Conservation (phyloP, 2,329 filamentous ascomycete genomes). For the Ascocoryne sarcoides region DNA sequence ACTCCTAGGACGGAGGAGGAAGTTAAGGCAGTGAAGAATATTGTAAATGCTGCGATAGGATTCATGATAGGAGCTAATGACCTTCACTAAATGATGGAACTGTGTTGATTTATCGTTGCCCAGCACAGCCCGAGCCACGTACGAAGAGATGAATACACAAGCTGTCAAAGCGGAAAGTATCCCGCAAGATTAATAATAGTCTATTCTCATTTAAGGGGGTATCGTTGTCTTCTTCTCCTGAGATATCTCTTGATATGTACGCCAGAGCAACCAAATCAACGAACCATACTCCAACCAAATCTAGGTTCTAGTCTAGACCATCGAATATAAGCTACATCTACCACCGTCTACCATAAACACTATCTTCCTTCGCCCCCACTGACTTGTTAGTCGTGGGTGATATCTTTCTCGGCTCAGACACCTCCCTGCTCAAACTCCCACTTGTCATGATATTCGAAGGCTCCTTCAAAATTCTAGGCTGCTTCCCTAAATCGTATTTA, state of each 20-base stretch:
- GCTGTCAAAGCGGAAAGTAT: no score
- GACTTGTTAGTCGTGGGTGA: constrained; percentile 12
- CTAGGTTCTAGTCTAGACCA: neutral
- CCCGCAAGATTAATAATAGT: no score
- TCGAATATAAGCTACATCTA: constrained; percentile 12
- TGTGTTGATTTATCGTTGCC: no score
- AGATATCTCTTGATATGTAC: no score
- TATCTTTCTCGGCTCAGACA: constrained; percentile 12
- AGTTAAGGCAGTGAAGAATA: constrained; percentile 14
- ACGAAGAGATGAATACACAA: no score
- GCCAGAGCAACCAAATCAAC: no score
- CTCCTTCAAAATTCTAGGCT: constrained; percentile 24
- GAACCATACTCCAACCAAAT: no score
- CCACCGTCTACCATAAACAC: constrained; percentile 28
- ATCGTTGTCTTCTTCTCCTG: no score
- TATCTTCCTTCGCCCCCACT: constrained; percentile 19
- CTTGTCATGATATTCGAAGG: constrained; percentile 4
- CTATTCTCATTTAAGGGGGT: no score
- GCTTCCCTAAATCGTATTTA: constrained; percentile 18
- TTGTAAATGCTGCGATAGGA: constrained; percentile 17
- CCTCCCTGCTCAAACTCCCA: constrained; percentile 10
- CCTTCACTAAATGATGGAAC: no score
- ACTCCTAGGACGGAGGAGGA: constrained; percentile 19
- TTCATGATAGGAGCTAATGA: constrained; percentile 25
- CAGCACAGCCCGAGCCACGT: no score